Base-by-base conservation (phyloP, 176 grass and related monocot genomes). In the Saccharum officinarum region DNA sequence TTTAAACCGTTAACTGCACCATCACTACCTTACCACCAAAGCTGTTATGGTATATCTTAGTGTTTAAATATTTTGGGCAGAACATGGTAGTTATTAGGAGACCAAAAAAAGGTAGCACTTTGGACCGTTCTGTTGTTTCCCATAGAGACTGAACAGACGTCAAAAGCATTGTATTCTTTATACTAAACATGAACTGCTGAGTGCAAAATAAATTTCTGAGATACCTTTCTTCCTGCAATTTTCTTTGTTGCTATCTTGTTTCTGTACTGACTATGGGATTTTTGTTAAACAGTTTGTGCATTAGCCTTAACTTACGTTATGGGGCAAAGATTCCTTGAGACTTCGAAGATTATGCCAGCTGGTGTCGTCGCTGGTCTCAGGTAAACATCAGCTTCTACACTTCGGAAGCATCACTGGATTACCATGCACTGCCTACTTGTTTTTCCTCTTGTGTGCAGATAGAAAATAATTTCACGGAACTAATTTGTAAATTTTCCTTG, bases 291-390 rank as follows among this genome's bases (percentile, higher is more conserved):
- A 95, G 93, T 95, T 71, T 95, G 93, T 76, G 83, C 93, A 15
- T 54, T 98, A 11, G 75, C 73, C 70, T 90, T 98, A 62, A 94
- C 93, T 49, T 92, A 71, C 57, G 70, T 95, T 25, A 98, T 98
- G 97, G 93, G 93, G 16, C 88, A 94, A 87, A 92, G 97, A 83
- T 98, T 88, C 77, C 76, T 94, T 7, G 89, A 95, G 68, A 98
- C 97, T 52, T 95, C 88, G 20, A 98, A 95, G 84, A 89, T 95
- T 76, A 98, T 95, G 97, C 93, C 93, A 86, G 91, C 97, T 87
- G 97, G 89, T 64, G 69, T 98, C 13, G 93, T 98, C 80, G 89
- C 91, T 86, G 83, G 59, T 45, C 89, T 98, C 83, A 98, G 96
- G 96, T 98, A 80, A 69, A 59, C 54, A 11, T 85, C 22, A 6